phyloP scores from a whole-genome alignment of 2,329 filamentous ascomycete genomes.

The Monilinia aucupariae region DNA sequence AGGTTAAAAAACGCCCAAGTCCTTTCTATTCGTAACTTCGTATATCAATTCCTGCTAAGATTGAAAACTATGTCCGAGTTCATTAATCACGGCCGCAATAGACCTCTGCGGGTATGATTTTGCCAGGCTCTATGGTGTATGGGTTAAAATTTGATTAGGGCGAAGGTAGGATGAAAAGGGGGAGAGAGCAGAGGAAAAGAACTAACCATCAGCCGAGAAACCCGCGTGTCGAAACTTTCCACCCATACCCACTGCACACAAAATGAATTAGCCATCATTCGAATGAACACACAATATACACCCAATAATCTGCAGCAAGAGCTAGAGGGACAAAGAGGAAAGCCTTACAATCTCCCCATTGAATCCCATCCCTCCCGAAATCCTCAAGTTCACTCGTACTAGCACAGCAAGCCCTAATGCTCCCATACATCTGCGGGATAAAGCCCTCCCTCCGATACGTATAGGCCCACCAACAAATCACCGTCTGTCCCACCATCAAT shows the following conservation, averaged over 20 bases:
- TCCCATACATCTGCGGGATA: conserved; percentile 26
- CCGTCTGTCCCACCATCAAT: conserved; percentile 23
- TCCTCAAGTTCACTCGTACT: conserved; percentile 22
- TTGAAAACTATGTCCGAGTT: too few species aligned
- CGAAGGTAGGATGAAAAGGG: not conserved
- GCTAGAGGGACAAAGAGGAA: not conserved
- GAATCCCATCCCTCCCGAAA: conserved; percentile 19
- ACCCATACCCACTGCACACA: conserved; percentile 22
- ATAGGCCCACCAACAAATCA: conserved; percentile 25
- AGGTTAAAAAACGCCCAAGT: too few species aligned
- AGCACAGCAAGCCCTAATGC: conserved; percentile 24
- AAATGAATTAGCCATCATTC: not conserved
- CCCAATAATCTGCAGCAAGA: too few species aligned
- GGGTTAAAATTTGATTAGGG: not conserved
- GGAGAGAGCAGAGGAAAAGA: not conserved
- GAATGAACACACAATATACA: too few species aligned
- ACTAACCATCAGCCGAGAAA: conserved; percentile 19
- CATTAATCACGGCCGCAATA: conserved; percentile 22
- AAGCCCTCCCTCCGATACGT: conserved; percentile 24
- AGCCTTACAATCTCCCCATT: conserved; percentile 24
- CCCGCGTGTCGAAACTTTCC: conserved; percentile 23
- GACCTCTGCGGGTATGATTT: conserved; percentile 24
- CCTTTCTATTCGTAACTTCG: too few species aligned
- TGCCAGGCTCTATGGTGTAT: conserved; percentile 9
- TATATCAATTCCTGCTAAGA: too few species aligned